Conservation (phyloP, 140 eudicot genomes). For the Stevia rebaudiana region DNA sequence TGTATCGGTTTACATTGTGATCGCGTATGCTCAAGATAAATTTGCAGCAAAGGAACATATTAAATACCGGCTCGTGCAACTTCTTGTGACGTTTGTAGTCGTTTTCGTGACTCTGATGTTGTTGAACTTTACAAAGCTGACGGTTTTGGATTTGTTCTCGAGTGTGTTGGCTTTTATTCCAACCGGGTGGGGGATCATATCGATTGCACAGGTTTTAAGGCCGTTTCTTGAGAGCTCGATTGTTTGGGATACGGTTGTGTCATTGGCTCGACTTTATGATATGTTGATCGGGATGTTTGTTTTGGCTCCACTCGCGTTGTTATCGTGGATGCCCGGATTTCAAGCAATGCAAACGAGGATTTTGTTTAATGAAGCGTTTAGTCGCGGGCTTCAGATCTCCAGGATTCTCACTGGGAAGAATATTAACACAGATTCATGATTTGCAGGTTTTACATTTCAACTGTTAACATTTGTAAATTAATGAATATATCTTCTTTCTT, state of each 20-base stretch:
- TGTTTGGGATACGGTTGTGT: constrained; percentile 76
- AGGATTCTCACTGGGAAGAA: constrained; percentile 76
- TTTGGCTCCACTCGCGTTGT: constrained; percentile 75
- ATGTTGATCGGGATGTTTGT: constrained; percentile 67
- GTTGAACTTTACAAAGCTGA: constrained; percentile 49
- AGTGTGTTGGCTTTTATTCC: constrained; percentile 81
- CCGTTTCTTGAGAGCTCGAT: constrained; percentile 71
- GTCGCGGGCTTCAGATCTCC: constrained; percentile 88
- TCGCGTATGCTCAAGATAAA: constrained; percentile 72
- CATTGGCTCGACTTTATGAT: constrained; percentile 88
- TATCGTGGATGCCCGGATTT: constrained; percentile 99
- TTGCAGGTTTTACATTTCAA: constrained; percentile 31
- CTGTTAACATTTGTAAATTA: neutral
- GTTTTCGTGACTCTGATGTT: constrained; percentile 43
- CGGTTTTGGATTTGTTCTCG: constrained; percentile 47
- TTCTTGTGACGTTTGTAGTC: constrained; percentile 37
- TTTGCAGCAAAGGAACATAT: constrained; percentile 69
- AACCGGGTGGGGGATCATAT: constrained; percentile 89
- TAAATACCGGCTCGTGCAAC: constrained; percentile 65
- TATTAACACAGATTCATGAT: constrained; percentile 35
- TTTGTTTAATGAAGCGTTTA: constrained; percentile 82
- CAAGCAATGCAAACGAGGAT: constrained; percentile 95
- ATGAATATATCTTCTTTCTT: no score
- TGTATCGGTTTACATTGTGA: constrained; percentile 46
- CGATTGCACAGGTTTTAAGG: constrained; percentile 77